Evolutionary conservation across 2,329 filamentous ascomycete species (phyloP).

Genomic region (Fusarium fracticaudum): DNA sequence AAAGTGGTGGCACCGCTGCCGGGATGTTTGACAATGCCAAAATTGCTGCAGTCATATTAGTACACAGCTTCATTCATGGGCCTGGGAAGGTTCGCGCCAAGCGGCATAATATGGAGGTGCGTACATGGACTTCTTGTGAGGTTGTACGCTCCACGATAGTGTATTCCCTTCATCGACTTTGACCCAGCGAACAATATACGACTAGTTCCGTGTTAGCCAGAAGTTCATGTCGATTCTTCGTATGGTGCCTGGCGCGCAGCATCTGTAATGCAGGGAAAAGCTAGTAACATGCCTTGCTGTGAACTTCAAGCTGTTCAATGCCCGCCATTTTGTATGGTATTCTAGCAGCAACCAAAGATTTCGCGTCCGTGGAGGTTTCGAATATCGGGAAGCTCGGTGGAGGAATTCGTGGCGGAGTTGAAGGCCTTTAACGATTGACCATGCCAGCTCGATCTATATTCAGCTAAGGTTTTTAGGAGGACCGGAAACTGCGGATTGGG

Average conservation of each 20-base stretch:
- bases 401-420: conserved; percentile 19
- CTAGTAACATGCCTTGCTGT: conserved; percentile 80
- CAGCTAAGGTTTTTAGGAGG: conserved; percentile 11
- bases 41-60: conserved; percentile 69
- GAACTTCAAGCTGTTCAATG: conserved; percentile 96
- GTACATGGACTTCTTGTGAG: conserved; percentile 95
- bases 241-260: neutral
- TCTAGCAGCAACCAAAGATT: neutral
- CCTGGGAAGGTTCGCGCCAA: neutral
- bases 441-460: conserved; percentile 37
- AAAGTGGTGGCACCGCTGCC: conserved; percentile 70
- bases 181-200: conserved; percentile 98
- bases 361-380: conserved; percentile 6
- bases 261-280: neutral
- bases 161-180: conserved; percentile 90
- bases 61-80: neutral
- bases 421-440: conserved; percentile 31
- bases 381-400: conserved; percentile 11
- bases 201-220: conserved; percentile 65
- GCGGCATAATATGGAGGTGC: conserved; percentile 30
- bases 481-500: conserved; percentile 28
- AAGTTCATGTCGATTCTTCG: neutral
- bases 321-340: conserved; percentile 73
- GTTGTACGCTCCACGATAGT: conserved; percentile 97
- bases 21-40: conserved; percentile 97